Base-by-base conservation (phyloP, 164 flowering plant species). In the Liriodendron chinense region DNA sequence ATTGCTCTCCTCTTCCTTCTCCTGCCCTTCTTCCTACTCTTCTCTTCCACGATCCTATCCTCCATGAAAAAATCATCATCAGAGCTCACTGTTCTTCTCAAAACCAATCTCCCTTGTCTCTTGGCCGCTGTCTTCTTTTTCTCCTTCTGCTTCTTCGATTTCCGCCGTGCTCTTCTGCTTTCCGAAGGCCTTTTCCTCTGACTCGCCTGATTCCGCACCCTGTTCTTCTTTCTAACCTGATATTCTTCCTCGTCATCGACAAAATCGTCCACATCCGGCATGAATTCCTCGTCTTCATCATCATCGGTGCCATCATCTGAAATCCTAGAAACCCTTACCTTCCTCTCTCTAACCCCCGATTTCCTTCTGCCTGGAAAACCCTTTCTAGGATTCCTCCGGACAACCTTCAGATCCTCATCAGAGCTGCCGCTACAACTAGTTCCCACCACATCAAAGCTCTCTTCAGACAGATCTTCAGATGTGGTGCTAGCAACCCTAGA, bases 211-310 rank as follows among this genome's bases (percentile, higher is more conserved):
- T 57, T 68, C 28, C 50, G 71, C n/a, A 68, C 20, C 71, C 65
- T 26, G 8, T 48, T 49, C 64, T 74, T 74, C 53, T 14, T 56
- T n/a, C 18, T 8, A 9, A 26, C 21, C 12, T 12, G 7, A 5
- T 13, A 4, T 9, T 87, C 90, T 56, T 92, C 94, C 48, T 91
- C 94, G 73, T 92, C 96, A 50, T 87, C 90, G 10, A 77, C 56
- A 74, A 47, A 76, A 80, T 91, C 92, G 70, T 86, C 78, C 66
- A 81, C 94, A 70, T 86, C 90, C 9, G 83, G 88, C 1, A 78
- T 75, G 56, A 92, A 92, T 69, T 88, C 92, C 56, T 82, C 89
- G 65, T 89, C 95, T 20, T 90, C 90, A 26, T 86, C 91, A 59
- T 86, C 87, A 8, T 84, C 84, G 13, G 59, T 16, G 69, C 77